phyloP scores from a whole-genome alignment of 164 flowering plant species.

The Houttuynia cordata region DNA sequence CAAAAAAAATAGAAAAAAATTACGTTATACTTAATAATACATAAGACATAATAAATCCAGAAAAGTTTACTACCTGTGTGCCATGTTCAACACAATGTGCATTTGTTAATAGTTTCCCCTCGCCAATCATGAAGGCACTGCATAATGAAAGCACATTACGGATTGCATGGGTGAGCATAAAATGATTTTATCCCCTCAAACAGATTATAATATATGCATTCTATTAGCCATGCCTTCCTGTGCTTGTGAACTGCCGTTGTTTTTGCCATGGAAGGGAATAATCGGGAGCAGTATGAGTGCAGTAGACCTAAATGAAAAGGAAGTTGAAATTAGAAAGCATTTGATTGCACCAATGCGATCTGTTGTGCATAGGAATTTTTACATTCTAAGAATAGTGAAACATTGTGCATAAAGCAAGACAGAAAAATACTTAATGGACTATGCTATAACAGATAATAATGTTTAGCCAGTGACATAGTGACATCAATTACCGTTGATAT shows the following conservation, averaged over 20 bases:
- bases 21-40: too few relatives aligned
- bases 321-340: background rate
- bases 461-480: too few relatives aligned
- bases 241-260: conserved; percentile 88
- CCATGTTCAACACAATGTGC: conserved; percentile 95
- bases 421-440: too few relatives aligned
- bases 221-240: conserved; percentile 63
- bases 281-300: conserved; percentile 94
- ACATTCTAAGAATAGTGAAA: background rate
- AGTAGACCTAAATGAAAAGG: conserved; percentile 56
- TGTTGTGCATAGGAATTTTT: background rate
- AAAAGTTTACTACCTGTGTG: conserved; percentile 59
- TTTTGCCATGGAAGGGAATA: conserved; percentile 99
- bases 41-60: too few relatives aligned
- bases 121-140: conserved; percentile 98
- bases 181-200: background rate
- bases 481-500: too few relatives aligned
- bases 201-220: background rate
- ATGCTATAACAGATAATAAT: too few relatives aligned
- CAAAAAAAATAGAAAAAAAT: background rate
- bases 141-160: background rate
- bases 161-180: background rate
- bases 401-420: too few relatives aligned
- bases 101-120: conserved; percentile 85
- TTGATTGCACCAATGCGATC: background rate